Conservation (phyloP, 2,329 filamentous ascomycete species). For the Pseudocercospora fuligena region DNA sequence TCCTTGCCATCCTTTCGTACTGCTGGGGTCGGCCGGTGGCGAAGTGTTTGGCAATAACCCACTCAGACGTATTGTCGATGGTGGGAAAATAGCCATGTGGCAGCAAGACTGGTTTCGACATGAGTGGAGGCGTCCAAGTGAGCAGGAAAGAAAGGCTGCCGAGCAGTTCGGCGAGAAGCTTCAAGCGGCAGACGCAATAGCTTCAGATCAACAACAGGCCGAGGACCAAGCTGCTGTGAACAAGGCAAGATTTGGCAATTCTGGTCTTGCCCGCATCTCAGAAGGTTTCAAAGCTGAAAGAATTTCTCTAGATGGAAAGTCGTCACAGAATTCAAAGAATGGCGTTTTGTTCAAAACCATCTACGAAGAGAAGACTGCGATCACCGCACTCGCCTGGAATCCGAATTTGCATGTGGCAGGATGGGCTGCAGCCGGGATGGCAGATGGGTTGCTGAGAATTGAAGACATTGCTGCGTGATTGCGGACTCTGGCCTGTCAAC, state of each 20-base stretch:
- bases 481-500: too few relatives aligned
- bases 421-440: conserved; percentile 58
- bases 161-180: not conserved
- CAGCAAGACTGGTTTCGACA: conserved; percentile 63
- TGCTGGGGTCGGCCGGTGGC: conserved; percentile 59
- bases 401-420: conserved; percentile 54
- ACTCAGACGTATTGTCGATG: conserved; percentile 54
- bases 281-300: conserved; percentile 49
- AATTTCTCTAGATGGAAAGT: conserved; percentile 26
- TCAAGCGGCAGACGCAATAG: not conserved
- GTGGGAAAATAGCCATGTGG: conserved; percentile 54
- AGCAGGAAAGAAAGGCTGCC: conserved; percentile 16
- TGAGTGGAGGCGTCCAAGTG: conserved; percentile 54
- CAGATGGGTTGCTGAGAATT: conserved; percentile 54
- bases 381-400: conserved; percentile 56
- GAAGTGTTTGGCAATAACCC: conserved; percentile 58
- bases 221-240: not conserved
- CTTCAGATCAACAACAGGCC: not conserved
- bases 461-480: conserved; percentile 48
- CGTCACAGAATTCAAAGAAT: conserved; percentile 31
- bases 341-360: conserved; percentile 44
- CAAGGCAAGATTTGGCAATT: conserved; percentile 11
- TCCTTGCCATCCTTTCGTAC: conserved; percentile 59
- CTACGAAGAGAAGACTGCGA: conserved; percentile 51
- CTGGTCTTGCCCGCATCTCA: conserved; percentile 42